These are phyloP conservation scores for Cicer pinnatifidum DNA, from an alignment of 306 rosid species.

Conservation along the genomic window DNA sequence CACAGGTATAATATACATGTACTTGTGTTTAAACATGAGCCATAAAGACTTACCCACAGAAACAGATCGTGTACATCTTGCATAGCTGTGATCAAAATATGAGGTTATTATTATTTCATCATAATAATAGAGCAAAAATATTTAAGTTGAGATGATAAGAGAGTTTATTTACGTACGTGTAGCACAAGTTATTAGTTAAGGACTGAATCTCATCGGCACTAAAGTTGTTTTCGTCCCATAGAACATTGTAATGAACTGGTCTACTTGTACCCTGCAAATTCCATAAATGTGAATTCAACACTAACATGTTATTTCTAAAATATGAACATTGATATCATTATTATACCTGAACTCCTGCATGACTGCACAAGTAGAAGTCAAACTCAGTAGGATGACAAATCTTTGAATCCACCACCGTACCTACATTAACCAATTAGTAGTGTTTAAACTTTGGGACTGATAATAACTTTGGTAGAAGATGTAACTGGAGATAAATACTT, in stretches of 20 bases:
- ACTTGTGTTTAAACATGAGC: background rate
- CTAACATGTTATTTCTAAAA: background rate
- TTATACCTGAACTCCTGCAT: conserved; percentile 82
- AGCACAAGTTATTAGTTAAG: conserved; percentile 78
- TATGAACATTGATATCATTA: conserved; percentile 10
- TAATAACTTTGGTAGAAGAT: background rate
- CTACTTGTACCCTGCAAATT: conserved; percentile 64
- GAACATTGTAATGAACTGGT: conserved; percentile 75
- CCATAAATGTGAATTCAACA: conserved; percentile 5
- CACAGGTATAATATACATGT: background rate
- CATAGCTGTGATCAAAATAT: conserved; percentile 54
- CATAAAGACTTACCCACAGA: conserved; percentile 55
- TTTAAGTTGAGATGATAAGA: conserved; percentile 7
- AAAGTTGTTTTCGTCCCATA: conserved; percentile 86
- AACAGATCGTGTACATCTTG: conserved; percentile 74
- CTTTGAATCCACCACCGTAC: conserved; percentile 83
- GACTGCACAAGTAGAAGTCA: conserved; percentile 84
- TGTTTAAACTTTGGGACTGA: conserved; percentile 1
- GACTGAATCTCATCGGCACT: conserved; percentile 77
- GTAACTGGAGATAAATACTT: too few relatives aligned
- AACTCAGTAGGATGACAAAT: conserved; percentile 87
- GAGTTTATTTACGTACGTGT: conserved; percentile 56
- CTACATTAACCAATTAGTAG: conserved; percentile 48
- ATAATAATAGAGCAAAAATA: background rate
- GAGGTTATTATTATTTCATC: conserved; percentile 39